A percentile compares a stretch with the other conserved stretches of the same genome.
Conservation (phyloP, 2,329 filamentous ascomycete genomes). For the Paraphoma sp. region DNA sequence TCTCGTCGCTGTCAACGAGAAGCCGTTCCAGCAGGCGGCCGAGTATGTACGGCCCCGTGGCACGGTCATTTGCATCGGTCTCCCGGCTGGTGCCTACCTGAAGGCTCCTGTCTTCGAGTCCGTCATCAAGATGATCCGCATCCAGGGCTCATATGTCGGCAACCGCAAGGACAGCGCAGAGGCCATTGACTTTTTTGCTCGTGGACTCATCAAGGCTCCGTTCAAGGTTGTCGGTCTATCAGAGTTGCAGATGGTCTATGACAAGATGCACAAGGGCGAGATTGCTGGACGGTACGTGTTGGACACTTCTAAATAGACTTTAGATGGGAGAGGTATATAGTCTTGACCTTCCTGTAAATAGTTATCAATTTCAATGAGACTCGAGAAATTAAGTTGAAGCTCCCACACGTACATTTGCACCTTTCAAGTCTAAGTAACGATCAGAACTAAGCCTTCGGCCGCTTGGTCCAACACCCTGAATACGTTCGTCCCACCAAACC, state of each 20-base stretch:
- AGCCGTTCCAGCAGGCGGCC: conserved; percentile 93
- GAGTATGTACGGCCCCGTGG: conserved; percentile 85
- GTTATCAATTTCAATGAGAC: background rate
- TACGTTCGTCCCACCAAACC: too few relatives aligned
- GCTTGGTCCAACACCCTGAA: too few relatives aligned
- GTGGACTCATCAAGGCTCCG: conserved; percentile 84
- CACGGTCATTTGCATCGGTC: conserved; percentile 84
- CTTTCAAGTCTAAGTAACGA: too few relatives aligned
- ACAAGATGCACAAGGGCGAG: conserved; percentile 70
- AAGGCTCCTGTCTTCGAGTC: conserved; percentile 87
- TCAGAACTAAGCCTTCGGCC: too few relatives aligned
- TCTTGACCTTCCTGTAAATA: conserved; percentile 13
- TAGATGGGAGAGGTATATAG: too few relatives aligned
- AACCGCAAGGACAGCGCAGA: conserved; percentile 88
- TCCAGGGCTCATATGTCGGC: conserved; percentile 88
- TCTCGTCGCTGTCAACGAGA: conserved; percentile 84
- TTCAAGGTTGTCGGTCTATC: conserved; percentile 85
- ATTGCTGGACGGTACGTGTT: conserved; percentile 82
- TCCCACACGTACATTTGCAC: too few relatives aligned
- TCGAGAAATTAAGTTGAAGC: too few relatives aligned
- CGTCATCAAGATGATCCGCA: conserved; percentile 87
- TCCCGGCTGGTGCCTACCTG: conserved; percentile 78
- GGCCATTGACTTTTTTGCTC: conserved; percentile 86
- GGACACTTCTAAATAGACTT: conserved; percentile 61
- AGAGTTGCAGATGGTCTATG: conserved; percentile 80